phyloP scores from a whole-genome alignment of 768 basidiomycete genomes.

The Termitomyces titanicus region DNA sequence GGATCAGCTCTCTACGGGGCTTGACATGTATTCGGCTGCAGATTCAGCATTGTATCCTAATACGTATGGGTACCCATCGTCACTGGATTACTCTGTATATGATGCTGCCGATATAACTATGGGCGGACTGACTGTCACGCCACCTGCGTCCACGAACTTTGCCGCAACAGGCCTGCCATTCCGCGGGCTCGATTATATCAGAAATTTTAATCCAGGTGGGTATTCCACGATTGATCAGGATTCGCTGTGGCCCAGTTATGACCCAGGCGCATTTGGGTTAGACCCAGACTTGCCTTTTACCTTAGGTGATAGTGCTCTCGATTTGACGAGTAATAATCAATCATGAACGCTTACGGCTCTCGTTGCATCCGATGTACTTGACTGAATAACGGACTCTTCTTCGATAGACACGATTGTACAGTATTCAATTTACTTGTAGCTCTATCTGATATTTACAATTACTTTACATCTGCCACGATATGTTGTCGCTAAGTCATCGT shows the following conservation, averaged over 20 bases:
- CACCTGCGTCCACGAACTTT: conserved; percentile 57
- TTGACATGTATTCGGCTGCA: conserved; percentile 41
- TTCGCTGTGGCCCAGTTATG: conserved; percentile 61
- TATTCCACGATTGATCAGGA: conserved; percentile 47
- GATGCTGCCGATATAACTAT: conserved; percentile 38
- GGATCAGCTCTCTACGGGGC: conserved; percentile 29
- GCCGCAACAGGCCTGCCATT: conserved; percentile 77
- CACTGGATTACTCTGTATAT: conserved; percentile 37
- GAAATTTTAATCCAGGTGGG: conserved; percentile 64
- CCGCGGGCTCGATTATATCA: conserved; percentile 78
- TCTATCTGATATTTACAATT: neutral
- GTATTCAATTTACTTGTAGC: conserved; percentile 5
- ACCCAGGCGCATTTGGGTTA: conserved; percentile 67
- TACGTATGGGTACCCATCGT: conserved; percentile 39
- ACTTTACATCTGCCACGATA: neutral
- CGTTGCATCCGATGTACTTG: neutral
- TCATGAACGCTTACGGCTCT: conserved; percentile 4
- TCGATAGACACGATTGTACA: conserved; percentile 2
- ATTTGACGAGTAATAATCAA: conserved; percentile 32
- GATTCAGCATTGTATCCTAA: conserved; percentile 44
- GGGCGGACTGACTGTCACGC: conserved; percentile 49
- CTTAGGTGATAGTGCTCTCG: conserved; percentile 38
- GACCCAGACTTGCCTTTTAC: conserved; percentile 79
- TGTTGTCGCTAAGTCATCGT: neutral
- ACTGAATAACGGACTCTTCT: neutral